phyloP scores from a whole-genome alignment of 345 rosid species.

The Lepidium africanum region DNA sequence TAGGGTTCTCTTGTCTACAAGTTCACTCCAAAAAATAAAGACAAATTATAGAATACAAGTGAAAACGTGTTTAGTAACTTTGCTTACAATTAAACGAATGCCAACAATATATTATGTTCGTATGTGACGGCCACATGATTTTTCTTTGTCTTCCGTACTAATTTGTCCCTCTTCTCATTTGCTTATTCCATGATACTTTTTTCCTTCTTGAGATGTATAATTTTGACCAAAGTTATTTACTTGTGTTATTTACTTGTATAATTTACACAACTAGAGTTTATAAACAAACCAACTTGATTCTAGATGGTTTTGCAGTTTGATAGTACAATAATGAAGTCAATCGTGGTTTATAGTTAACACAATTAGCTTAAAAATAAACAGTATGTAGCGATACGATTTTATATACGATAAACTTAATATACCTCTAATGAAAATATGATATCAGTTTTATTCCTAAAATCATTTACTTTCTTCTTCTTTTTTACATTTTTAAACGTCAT shows the following conservation, averaged over 20 bases:
- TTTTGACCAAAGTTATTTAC: conserved; percentile 15
- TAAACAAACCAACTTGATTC: no score
- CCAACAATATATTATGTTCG: neutral
- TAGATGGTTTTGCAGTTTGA: no score
- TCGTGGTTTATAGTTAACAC: no score
- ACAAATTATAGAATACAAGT: neutral
- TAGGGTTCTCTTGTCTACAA: conserved; percentile 22
- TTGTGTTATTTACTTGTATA: neutral
- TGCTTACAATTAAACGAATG: conserved; percentile 23
- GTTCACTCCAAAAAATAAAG: conserved; percentile 17
- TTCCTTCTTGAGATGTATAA: neutral
- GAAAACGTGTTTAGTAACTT: conserved; percentile 27
- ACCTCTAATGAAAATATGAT: no score
- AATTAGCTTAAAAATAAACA: no score
- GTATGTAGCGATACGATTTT: no score
- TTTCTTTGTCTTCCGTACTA: conserved; percentile 6
- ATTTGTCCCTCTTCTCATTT: conserved; percentile 1
- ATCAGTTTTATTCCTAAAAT: no score
- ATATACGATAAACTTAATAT: no score
- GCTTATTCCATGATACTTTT: neutral
- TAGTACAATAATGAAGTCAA: no score
- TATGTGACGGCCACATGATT: conserved; percentile 22
- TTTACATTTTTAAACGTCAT: no score
- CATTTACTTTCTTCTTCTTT: no score
- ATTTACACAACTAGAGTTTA: no score